Base-by-base conservation (phyloP, 2,329 filamentous ascomycete genomes). In the Salinomyces thailandicus region DNA sequence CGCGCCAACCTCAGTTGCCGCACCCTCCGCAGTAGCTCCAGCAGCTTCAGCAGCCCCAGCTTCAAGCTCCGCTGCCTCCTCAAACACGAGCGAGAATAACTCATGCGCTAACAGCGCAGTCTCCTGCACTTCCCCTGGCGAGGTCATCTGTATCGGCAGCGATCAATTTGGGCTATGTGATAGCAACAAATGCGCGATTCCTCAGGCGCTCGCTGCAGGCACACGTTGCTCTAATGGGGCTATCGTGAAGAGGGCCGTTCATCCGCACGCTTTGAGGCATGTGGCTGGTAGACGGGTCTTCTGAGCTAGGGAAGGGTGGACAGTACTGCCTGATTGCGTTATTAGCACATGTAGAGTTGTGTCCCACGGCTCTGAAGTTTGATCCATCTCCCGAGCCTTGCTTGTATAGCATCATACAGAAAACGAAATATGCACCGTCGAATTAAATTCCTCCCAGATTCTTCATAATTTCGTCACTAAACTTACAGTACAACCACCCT, bases 81-180 rank as follows among this genome's bases (percentile, higher is more conserved):
- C 37, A 17, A 26, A 11, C 12, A 12, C 15, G 16, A 18, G 13
- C 27, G 27, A 9, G 8, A 15, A 17, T 11, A 16, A 16, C 17
- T 17, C 13, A 13, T 55, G 53, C 43, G 22, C 41, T 2, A 29
- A 30, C 17, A 47, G 47, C 40, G 39, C 47, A 31, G 47, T 54
- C 15, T 46, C 62, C 24, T 68, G 65, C 57, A 50, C 54, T 11
- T 55, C 47, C 24, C 56, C 63, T 6, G 64, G 64, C 14, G 52
- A 49, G 17, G 46, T 69, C 31, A 53, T 67, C 38, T 69, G 66
- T 54, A 62, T 66, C 22, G 62, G 62, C 34, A 45, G 38, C 33
- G 53, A 44, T 26, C 53, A 60, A 17, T 69, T 63, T 37, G 66
- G 64, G 19, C 52, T 67, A 22, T 68, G 64, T 59, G 56, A 67